Base-by-base conservation (phyloP, 139 green algal species). In the Desmodesmus armatus region DNA sequence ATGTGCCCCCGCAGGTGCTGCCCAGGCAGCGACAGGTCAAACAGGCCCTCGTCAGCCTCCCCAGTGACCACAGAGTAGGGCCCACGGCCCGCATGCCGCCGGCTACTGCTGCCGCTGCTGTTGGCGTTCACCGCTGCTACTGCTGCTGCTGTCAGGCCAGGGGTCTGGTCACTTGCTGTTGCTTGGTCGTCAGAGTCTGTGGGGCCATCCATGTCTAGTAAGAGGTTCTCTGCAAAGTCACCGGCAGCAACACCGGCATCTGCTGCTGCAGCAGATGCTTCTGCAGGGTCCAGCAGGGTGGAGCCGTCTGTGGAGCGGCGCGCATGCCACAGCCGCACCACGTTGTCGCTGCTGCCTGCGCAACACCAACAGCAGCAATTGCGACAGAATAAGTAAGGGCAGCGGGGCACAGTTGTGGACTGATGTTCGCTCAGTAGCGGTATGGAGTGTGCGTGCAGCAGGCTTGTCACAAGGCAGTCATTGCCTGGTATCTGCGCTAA, bases 1-100 rank as follows among this genome's bases (percentile, higher is more conserved):
- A 82, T 93, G 85, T 96, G 93, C 23, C 88, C 91, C 29, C 67
- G 60, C 60, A 93, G 80, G 37, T 93, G 43, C 29, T 77, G 65
- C 25, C 51, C 69, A 41, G 78, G 75, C 37, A 33, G 5, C 23
- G 60, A 65, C n/a, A 95, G 29, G 76, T 93, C 88, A 85, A 94
- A 94, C 25, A 88, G 78, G 37, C n/a, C 58, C 47, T 49, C 73
- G 31, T 80, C 73, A 67, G 73, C 73, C 25, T 80, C 73, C 0
- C 65, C 78, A 55, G 78, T 84, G 23, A 83, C 19, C 2, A 73
- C 27, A 3, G 77, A 72, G 33, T 83, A 67, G 19, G 63, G 79
- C 27, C 58, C 40, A 2, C 47, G 15, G 11, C 15, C 39, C 67
- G 23, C 63, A 41, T 39, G 69, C 39, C 29, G 35, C 80, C 27